Evolutionary conservation across 768 basidiomycete genomes (phyloP).

Genomic region (Mycena chlorophos): DNA sequence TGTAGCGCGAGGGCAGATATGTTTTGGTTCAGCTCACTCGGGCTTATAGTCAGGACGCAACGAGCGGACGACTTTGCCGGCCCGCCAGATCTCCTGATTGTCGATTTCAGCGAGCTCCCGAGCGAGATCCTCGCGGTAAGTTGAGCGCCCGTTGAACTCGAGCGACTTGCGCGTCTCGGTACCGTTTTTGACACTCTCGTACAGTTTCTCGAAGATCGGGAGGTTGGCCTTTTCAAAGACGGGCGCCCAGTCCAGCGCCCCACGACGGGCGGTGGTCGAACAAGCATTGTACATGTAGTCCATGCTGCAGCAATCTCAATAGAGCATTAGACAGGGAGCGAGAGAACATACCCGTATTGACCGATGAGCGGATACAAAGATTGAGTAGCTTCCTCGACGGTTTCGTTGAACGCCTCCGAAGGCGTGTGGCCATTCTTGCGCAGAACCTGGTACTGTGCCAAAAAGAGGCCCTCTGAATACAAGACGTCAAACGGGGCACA

Average conservation of each 20-base stretch:
- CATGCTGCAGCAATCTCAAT: conserved; percentile 55
- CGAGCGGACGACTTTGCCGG: conserved; percentile 90
- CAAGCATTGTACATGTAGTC: conserved; percentile 99
- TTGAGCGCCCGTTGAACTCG: conserved; percentile 90
- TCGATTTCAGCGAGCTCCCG: conserved; percentile 93
- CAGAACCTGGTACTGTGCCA: conserved; percentile 97
- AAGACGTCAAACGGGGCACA: background rate
- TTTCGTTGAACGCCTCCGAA: conserved; percentile 99
- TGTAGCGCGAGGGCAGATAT: no score
- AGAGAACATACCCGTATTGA: conserved; percentile 68
- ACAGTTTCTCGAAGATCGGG: conserved; percentile 93
- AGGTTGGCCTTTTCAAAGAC: conserved; percentile 92
- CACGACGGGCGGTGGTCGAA: conserved; percentile 98
- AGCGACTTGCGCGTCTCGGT: conserved; percentile 96
- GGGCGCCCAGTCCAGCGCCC: conserved; percentile 99
- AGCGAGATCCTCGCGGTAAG: conserved; percentile 91
- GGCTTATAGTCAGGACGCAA: conserved; percentile 85
- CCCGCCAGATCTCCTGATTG: conserved; percentile 98
- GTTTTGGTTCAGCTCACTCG: conserved; percentile 37
- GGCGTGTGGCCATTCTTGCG: conserved; percentile 95
- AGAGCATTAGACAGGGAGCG: background rate
- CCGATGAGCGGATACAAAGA: conserved; percentile 97
- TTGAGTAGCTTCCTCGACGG: conserved; percentile 99
- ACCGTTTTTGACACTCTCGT: conserved; percentile 91
- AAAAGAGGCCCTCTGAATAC: conserved; percentile 87